These are phyloP conservation scores for Lagenidium giganteum DNA, from an alignment of 352 stramenopile species.

Conservation along the genomic window DNA sequence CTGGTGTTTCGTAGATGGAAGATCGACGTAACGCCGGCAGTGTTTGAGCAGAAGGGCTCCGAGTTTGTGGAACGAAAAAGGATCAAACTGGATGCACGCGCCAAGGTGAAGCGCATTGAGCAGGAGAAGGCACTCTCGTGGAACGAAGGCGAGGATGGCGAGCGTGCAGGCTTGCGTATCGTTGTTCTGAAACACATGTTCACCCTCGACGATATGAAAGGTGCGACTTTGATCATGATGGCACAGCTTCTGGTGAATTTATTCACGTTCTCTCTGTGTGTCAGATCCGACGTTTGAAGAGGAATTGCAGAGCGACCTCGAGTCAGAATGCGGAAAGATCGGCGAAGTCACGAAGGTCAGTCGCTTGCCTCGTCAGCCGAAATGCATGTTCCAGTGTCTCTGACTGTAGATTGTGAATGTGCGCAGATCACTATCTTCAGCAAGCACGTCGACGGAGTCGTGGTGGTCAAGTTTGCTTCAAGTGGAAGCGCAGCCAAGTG, in stretches of 20 bases:
- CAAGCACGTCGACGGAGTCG: conserved; percentile 85
- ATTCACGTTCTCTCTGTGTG: no score
- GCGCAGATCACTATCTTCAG: conserved; percentile 93
- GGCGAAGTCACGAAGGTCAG: conserved; percentile 59
- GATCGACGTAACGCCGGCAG: conserved; percentile 53
- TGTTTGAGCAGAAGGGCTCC: conserved; percentile 86
- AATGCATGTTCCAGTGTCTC: conserved; percentile 9
- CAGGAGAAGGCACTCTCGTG: conserved; percentile 89
- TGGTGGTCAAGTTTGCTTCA: conserved; percentile 91
- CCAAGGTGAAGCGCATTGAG: conserved; percentile 81
- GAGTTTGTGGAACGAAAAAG: conserved; percentile 69
- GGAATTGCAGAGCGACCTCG: conserved; percentile 67
- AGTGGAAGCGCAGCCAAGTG: conserved; percentile 76
- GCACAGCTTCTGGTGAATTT: no score
- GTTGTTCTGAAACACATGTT: conserved; percentile 96
- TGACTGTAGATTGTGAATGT: no score
- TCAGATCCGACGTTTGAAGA: conserved; percentile 56
- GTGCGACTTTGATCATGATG: conserved; percentile 23
- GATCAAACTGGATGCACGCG: conserved; percentile 64
- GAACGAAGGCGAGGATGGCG: conserved; percentile 90
- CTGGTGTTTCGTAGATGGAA: conserved; percentile 44
- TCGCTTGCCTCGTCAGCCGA: neutral
- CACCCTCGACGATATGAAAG: conserved; percentile 72
- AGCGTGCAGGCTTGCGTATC: conserved; percentile 90
- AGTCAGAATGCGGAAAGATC: conserved; percentile 76